These are phyloP conservation scores for Syncephalastrum racemosum DNA, from an alignment of 371 early-diverging fungal species.

Conservation along the genomic window DNA sequence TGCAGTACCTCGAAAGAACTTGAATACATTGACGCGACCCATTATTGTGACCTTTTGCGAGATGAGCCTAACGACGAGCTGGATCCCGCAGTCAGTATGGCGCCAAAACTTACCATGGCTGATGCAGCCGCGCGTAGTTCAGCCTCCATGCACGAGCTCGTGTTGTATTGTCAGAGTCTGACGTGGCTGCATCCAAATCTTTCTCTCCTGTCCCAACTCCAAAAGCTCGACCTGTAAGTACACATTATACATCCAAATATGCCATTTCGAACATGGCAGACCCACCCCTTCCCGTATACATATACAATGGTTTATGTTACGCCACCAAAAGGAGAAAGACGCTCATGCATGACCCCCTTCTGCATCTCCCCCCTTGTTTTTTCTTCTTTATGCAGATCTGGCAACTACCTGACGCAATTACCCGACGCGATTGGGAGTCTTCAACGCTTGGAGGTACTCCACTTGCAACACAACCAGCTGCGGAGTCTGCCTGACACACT, in stretches of 20 bases:
- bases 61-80: conserved; percentile 6
- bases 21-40: conserved; percentile 40
- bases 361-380: conserved; percentile 1
- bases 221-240: conserved; percentile 9
- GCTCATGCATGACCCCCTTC: not conserved
- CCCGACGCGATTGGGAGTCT: conserved; percentile 66
- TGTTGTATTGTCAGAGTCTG: conserved; percentile 8
- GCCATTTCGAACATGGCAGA: no score
- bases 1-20: conserved; percentile 20
- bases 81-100: conserved; percentile 3
- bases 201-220: not conserved
- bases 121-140: conserved; percentile 8
- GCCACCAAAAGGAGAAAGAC: conserved; percentile 3
- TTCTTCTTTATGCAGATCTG: conserved; percentile 10
- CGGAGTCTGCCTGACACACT: conserved; percentile 66
- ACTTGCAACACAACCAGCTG: conserved; percentile 28
- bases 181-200: conserved; percentile 2
- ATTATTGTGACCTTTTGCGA: conserved; percentile 19
- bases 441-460: conserved; percentile 49
- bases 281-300: no score
- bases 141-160: conserved; percentile 15
- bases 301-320: conserved; percentile 1
- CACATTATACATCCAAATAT: no score
- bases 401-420: conserved; percentile 16
- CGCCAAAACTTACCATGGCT: conserved; percentile 7